Evolutionary conservation across 768 basidiomycete species (phyloP), one percentile per base, ranked within the genome.

Genomic region (Auricularia cornea): DNA sequence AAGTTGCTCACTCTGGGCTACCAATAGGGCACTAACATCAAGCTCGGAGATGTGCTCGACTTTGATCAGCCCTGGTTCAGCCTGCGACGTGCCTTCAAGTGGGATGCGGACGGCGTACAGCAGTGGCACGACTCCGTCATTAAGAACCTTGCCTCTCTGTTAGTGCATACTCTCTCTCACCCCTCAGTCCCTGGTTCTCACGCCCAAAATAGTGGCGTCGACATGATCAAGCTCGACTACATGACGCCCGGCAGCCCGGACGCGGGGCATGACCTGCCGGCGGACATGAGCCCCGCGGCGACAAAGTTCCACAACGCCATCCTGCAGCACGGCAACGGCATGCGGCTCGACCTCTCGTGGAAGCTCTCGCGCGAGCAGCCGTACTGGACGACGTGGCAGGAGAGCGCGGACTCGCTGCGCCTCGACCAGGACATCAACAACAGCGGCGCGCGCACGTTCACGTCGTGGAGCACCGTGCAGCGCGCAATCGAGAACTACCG

Each of bases 401-500:
- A 23, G 33, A 62, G 54, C 26, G 61, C 48, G 6, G 61, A 62
- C 31, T 32, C 51, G 51, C 30, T 62, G 28, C 61, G 61, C 23
- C 12, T 35, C 16, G 61, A 62, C 29, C 61, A 62, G 31, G 61
- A 62, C 48, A 62, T 62, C 29, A 62, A 62, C 61, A 56, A 54
- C 20, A 5, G 14, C 31, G 16, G 31, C 40, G 6, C 48, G 3
- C 28, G 8, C 4, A 52, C 44, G 5, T 62, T 62, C 48, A 23
- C 40, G 16, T 52, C 44, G 3, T 62, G 61, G 61, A 23, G 30
- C n/a, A 54, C 48, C 28, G 26, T 54, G 14, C 61, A 62, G 26
- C 61, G 61, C 48, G 61, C 61, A 20, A 62, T 62, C 33, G 48
- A 62, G 30, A 62, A 62, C 33, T 62, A 56, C 29, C 44, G 61